Percentiles rank a stretch among this genome's conserved stretches.
Evolutionary conservation across 257 asterid genomes (phyloP).

Genomic region (Gardenia jasminoides): DNA sequence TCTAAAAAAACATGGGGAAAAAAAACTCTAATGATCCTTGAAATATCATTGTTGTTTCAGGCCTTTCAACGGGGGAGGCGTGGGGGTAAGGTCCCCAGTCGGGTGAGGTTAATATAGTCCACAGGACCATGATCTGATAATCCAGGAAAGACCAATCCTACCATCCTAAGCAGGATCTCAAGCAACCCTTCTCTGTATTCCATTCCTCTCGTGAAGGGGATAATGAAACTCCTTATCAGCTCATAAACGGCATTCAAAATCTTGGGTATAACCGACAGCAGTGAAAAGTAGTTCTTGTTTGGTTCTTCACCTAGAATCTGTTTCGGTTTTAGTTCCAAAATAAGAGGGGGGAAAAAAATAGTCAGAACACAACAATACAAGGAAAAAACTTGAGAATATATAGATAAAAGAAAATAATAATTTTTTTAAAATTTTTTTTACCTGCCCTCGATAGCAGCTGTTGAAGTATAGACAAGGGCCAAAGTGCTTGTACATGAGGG

Average conservation of each 20-base stretch:
- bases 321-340: neutral
- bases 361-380: neutral
- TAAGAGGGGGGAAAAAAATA: neutral
- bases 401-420: neutral
- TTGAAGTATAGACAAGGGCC: slow-evolving; percentile 64
- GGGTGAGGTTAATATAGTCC: slow-evolving; percentile 61
- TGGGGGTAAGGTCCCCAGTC: slow-evolving; percentile 38
- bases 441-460: slow-evolving; percentile 61
- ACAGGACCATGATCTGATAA: slow-evolving; percentile 42
- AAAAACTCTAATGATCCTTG: too few relatives aligned
- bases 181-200: slow-evolving; percentile 54
- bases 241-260: slow-evolving; percentile 41
- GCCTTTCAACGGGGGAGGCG: neutral
- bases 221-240: slow-evolving; percentile 50
- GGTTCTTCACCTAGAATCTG: slow-evolving; percentile 70
- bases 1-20: too few relatives aligned
- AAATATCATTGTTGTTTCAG: slow-evolving; percentile 7
- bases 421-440: slow-evolving; percentile 7
- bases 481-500: slow-evolving; percentile 64
- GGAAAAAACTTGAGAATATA: neutral
- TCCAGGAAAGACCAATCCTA: slow-evolving; percentile 52
- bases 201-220: slow-evolving; percentile 44
- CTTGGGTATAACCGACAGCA: slow-evolving; percentile 44
- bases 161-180: slow-evolving; percentile 37
- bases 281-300: slow-evolving; percentile 70